Percentiles rank a stretch among this genome's conserved stretches.
Evolutionary conservation across 306 rosid genomes (phyloP).

Genomic region (Malus domestica): DNA sequence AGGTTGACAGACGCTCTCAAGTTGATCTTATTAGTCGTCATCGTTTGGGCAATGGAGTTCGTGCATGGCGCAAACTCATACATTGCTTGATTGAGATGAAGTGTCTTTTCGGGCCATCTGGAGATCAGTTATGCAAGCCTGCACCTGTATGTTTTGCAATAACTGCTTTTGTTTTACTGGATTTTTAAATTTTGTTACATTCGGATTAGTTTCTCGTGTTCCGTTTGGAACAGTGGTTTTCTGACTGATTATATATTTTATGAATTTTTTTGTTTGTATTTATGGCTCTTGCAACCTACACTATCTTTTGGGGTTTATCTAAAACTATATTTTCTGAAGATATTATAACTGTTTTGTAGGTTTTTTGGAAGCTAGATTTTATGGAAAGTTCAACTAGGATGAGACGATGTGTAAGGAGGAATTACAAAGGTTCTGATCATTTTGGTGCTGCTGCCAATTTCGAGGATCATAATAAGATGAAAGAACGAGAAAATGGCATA

Average conservation of each 20-base stretch:
- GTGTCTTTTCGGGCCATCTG: conserved; percentile 79
- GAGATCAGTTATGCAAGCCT: conserved; percentile 60
- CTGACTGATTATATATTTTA: not conserved
- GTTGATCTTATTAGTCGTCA: conserved; percentile 55
- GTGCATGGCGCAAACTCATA: conserved; percentile 88
- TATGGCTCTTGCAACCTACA: not conserved
- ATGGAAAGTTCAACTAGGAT: conserved; percentile 93
- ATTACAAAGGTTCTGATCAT: conserved; percentile 85
- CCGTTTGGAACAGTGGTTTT: not conserved
- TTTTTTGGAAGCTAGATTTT: conserved; percentile 91
- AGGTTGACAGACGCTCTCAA: conserved; percentile 89
- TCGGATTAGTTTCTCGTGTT: not conserved
- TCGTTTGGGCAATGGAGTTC: conserved; percentile 57
- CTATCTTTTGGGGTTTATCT: not conserved
- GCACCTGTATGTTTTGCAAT: conserved; percentile 60
- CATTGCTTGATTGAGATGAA: conserved; percentile 78
- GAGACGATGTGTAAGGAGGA: conserved; percentile 77
- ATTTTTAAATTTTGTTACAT: conserved; percentile 10
- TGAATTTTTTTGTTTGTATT: not conserved
- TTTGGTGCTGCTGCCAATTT: conserved; percentile 81
- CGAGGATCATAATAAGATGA: conserved; percentile 45
- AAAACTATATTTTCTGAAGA: conserved; percentile 3
- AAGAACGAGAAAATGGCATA: conserved; percentile 32
- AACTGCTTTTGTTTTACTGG: not conserved
- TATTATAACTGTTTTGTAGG: conserved; percentile 31